These are phyloP conservation scores for Cinchona pubescens DNA, from an alignment of 257 asterid species.

Conservation along the genomic window DNA sequence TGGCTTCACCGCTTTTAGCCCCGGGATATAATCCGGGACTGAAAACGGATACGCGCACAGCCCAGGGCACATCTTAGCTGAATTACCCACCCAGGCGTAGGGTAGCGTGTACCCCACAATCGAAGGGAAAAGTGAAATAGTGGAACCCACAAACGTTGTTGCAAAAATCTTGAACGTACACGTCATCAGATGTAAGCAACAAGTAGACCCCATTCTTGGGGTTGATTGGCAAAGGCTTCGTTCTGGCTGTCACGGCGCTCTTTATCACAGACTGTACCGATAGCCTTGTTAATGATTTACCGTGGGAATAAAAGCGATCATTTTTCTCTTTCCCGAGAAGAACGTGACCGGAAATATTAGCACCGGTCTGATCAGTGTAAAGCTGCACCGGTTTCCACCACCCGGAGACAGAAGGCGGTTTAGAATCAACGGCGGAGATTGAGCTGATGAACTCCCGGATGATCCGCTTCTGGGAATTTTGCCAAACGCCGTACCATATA, in stretches of 20 bases:
- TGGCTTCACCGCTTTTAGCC: constrained; percentile 49
- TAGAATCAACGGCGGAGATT: constrained; percentile 48
- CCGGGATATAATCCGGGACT: constrained; percentile 65
- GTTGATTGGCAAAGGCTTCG: constrained; percentile 71
- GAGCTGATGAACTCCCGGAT: constrained; percentile 86
- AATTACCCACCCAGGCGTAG: constrained; percentile 94
- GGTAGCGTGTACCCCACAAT: constrained; percentile 90
- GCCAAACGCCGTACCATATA: constrained; percentile 89
- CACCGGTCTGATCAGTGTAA: constrained; percentile 76
- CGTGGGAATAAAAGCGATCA: constrained; percentile 63
- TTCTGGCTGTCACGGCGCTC: constrained; percentile 53
- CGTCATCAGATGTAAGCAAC: constrained; percentile 70
- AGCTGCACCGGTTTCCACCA: constrained; percentile 86
- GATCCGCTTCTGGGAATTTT: constrained; percentile 57
- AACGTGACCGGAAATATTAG: constrained; percentile 53
- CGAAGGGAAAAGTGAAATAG: constrained; percentile 81
- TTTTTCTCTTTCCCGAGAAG: constrained; percentile 60
- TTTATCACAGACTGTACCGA: constrained; percentile 67
- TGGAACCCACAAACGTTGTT: constrained; percentile 73
- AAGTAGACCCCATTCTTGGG: constrained; percentile 70
- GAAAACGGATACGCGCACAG: constrained; percentile 80
- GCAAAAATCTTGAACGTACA: constrained; percentile 72
- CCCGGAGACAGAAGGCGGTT: constrained; percentile 60
- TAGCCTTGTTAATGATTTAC: constrained; percentile 63
- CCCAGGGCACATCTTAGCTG: constrained; percentile 69